Conservation (phyloP, 352 stramenopile genomes). For the Pilasporangium apinafurcum region DNA sequence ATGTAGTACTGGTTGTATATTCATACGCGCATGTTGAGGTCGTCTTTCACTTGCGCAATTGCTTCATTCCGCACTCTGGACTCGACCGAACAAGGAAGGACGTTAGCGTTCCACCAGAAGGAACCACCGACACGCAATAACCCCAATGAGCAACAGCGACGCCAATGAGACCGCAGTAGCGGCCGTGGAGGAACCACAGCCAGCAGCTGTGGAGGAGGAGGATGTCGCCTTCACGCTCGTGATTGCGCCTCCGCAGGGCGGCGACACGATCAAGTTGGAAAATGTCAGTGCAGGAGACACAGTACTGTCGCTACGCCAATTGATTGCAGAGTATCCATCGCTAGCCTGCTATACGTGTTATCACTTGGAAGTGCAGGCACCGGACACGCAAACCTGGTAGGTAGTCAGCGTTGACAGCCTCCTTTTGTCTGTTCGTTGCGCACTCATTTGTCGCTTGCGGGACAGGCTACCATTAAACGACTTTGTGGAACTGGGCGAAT, state of each 20-base stretch:
- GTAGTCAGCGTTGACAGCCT: slow-evolving; percentile 1
- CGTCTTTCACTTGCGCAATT: no score
- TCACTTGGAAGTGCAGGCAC: slow-evolving; percentile 53
- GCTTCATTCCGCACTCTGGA: no score
- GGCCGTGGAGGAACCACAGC: background rate
- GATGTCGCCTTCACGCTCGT: slow-evolving; percentile 49
- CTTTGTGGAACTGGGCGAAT: slow-evolving; percentile 82
- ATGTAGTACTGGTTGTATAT: no score
- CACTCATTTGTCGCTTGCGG: background rate
- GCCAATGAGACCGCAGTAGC: no score
- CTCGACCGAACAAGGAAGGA: no score
- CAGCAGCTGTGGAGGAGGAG: slow-evolving; percentile 13
- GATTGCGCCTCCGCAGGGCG: slow-evolving; percentile 32
- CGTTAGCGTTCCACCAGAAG: no score
- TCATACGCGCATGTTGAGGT: no score
- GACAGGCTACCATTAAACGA: slow-evolving; percentile 65
- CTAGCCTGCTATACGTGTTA: slow-evolving; percentile 86
- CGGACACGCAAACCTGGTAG: slow-evolving; percentile 17
- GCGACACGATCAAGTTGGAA: slow-evolving; percentile 46
- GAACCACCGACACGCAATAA: no score
- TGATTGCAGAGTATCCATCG: slow-evolving; percentile 76
- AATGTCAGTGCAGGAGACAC: slow-evolving; percentile 70
- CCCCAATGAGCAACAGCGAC: no score
- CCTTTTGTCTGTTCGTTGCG: background rate
- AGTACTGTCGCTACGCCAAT: slow-evolving; percentile 74